Conservation (phyloP, 2,329 filamentous ascomycete species). For the Alternaria panax region DNA sequence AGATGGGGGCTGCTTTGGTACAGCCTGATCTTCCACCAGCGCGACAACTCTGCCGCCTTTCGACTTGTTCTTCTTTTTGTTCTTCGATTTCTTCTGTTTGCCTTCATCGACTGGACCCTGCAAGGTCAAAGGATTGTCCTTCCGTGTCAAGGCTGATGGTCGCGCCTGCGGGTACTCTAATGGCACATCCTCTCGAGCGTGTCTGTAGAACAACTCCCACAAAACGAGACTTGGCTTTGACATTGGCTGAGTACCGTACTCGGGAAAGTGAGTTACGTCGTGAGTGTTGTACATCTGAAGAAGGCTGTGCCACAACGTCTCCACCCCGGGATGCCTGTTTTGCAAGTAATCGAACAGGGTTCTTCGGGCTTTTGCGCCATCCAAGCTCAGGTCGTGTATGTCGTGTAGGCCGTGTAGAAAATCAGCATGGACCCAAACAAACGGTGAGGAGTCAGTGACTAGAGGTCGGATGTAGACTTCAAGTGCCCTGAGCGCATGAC, state of each 20-base stretch:
- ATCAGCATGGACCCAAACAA: not conserved
- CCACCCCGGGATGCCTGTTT: not conserved
- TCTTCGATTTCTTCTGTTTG: not conserved
- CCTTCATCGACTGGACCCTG: not conserved
- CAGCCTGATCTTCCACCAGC: too few species aligned
- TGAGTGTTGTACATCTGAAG: not conserved
- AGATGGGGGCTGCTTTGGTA: not conserved
- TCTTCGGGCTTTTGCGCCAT: constrained; percentile 3
- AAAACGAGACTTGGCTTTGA: not conserved
- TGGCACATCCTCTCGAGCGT: not conserved
- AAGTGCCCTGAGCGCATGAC: not conserved
- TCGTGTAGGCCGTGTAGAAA: not conserved
- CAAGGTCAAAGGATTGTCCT: not conserved
- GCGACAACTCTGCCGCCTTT: not conserved
- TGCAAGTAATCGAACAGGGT: not conserved
- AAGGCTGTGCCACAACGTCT: not conserved
- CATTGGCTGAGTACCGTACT: not conserved
- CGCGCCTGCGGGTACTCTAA: not conserved
- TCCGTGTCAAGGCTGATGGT: not conserved
- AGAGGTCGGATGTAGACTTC: not conserved
- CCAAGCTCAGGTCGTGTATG: not conserved
- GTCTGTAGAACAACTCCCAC: not conserved
- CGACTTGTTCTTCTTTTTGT: not conserved
- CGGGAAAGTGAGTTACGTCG: not conserved
- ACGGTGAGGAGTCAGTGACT: not conserved